phyloP scores from a whole-genome alignment of 148 eudicot genomes.

The Drosera capensis region DNA sequence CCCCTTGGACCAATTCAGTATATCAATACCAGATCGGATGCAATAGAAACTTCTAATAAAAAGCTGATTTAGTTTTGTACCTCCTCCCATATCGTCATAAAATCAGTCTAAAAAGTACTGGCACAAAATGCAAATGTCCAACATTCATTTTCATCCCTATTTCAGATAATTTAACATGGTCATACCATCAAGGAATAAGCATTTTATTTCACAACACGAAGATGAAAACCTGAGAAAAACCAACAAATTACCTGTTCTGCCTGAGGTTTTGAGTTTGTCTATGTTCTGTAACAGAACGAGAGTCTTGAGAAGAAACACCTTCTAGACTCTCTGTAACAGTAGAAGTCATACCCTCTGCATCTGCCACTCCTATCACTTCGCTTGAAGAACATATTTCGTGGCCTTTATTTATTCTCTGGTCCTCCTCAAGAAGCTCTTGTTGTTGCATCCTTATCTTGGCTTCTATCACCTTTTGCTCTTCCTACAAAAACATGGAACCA shows the following conservation, averaged over 20 bases:
- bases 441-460: conserved; percentile 97
- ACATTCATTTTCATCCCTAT: too few relatives aligned
- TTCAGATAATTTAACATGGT: too few relatives aligned
- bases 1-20: too few relatives aligned
- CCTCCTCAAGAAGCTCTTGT: conserved; percentile 76
- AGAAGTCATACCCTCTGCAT: conserved; percentile 35
- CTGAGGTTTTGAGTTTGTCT: conserved; percentile 37
- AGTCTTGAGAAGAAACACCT: conserved; percentile 28
- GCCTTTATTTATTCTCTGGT: conserved; percentile 43
- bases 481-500: conserved; percentile 19
- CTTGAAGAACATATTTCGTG: conserved; percentile 36
- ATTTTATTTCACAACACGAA: too few relatives aligned
- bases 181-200: too few relatives aligned
- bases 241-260: conserved; percentile 45
- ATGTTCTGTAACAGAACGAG: conserved; percentile 19
- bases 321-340: conserved; percentile 58
- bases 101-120: background rate
- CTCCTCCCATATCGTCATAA: background rate
- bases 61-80: background rate
- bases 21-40: too few relatives aligned
- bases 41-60: too few relatives aligned
- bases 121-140: background rate
- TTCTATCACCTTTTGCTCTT: conserved; percentile 97
- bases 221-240: background rate
- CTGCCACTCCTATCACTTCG: conserved; percentile 22